Evolutionary conservation across 768 basidiomycete genomes (phyloP), one percentile per base, ranked within the genome.

Genomic region (Suillus cothurnatus): DNA sequence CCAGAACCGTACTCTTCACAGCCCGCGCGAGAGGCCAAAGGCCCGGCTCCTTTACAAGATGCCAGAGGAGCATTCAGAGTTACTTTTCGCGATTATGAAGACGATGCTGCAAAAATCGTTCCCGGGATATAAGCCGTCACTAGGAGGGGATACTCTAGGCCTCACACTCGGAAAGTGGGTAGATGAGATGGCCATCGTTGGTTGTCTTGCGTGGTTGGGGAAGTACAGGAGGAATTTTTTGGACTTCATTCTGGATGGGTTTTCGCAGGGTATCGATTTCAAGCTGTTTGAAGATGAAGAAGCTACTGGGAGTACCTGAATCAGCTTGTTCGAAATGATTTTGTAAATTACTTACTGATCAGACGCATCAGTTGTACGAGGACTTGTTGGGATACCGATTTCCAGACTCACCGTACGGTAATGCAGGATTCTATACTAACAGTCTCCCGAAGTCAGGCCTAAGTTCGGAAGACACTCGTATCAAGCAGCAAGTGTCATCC

Each of bases 201-300:
- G 64, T n/a, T 32, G 50, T 32, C 45, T 67, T 32, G n/a, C 11
- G 3, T 67, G 66, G 66, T 31, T 67, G 64, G 64, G 62, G 36
- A 67, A 39, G 45, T 32, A 67, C 31, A 65, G 60, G 61, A 45
- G 32, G 26, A 52, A 66, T 31, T 43, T 28, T 36, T 38, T 64
- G 23, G 49, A 66, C 14, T 56, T 15, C 4, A 14, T 23, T 15
- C 21, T 56, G 34, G 34, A 56, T 14, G n/a, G 14, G 36, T 38
- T 58, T 38, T 2, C 4, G 36, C 56, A 23, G 56, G 36, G 15
- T 15, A 17, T 38, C 36, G 3, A 17, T 26, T 38, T 58, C 23
- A 58, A 58, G 23, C n/a, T 58, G 56, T 58, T 58, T 58, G 56
- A 58, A 58, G 56, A 58, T 19, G 56, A 58, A 58, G 56, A 58